Evolutionary conservation across 495 filamentous ascomycete species (phyloP).

Genomic region (Podospora sp.): DNA sequence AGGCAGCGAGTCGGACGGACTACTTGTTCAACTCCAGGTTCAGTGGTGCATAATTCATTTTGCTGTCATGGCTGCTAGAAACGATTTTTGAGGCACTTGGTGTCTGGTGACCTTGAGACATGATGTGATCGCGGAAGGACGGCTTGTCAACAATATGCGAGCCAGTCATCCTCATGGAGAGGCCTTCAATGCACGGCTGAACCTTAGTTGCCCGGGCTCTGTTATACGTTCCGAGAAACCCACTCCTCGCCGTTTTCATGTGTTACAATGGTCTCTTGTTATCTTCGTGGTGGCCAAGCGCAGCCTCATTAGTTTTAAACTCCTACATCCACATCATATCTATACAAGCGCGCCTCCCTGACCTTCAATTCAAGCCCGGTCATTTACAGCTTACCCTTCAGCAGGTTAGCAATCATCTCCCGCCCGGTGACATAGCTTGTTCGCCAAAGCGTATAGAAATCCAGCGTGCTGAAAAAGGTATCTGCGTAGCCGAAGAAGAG

Average conservation of each 20-base stretch:
- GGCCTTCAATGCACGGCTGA: too few relatives aligned
- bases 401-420: conserved; percentile 73
- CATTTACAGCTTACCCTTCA: conserved; percentile 68
- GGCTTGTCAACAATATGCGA: neutral
- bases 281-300: neutral
- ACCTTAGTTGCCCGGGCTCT: too few relatives aligned
- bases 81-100: neutral
- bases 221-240: too few relatives aligned
- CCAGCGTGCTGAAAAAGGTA: conserved; percentile 71
- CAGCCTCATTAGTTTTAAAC: neutral
- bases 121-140: neutral
- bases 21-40: neutral
- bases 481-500: conserved; percentile 85
- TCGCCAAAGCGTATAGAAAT: conserved; percentile 77
- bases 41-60: neutral
- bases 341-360: too few relatives aligned
- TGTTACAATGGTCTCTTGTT: neutral
- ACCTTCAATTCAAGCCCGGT: neutral
- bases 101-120: neutral
- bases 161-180: too few relatives aligned
- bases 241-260: neutral
- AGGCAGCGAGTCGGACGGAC: neutral
- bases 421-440: conserved; percentile 69
- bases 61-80: neutral
- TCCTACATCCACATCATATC: too few relatives aligned